Evolutionary conservation across 192 early-diverging fungal species (phyloP), one percentile per base, ranked within the genome.

Genomic region (Coemansia guatemalensis): DNA sequence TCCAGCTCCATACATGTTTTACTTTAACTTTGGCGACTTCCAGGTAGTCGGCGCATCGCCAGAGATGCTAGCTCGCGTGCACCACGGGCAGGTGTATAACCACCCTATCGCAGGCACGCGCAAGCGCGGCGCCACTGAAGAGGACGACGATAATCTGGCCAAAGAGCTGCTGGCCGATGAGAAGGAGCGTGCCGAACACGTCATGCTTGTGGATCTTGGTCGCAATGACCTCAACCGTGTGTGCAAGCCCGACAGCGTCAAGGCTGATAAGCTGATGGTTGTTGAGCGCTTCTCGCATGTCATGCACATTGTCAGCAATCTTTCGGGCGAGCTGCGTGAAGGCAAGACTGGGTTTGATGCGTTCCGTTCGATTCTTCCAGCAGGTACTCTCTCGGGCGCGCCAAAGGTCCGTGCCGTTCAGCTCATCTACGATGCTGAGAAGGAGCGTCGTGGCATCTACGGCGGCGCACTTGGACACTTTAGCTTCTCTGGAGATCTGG

Each of bases 1-100:
- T 70, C 97, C 97, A n/a, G 97, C 95, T 7, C 97, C 97, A 21
- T 99, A 99, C 78, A 96, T 99, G 95, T 99, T 99, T 73, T 99
- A 98, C 75, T 86, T 99, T 65, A 88, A 98, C 69, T 78, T 99
- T 53, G 88, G 90, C 50, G 93, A 87, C 54, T 98, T 97, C 69
- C 91, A 95, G 68, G 81, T 97, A 20, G 97, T 98, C 26, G 97
- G 97, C 17, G 97, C 97, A 3, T 97, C 95, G 20, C 97, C 97
- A 14, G 97, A 99, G 78, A 95, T 98, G 91, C 83, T 99, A 48
- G 90, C 93, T 33, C 94, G 93, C 66, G 96, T 99, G 20, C 85
- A 92, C 52, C 82, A 89, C 48, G 84, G 88, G 14, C 76, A 84
- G 7, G 95, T 94, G 1, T 91, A 82, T 69, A 97, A 93, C 32